These are phyloP conservation scores for Picea sitchensis DNA, from an alignment of 75 land plant species.

Conservation along the genomic window DNA sequence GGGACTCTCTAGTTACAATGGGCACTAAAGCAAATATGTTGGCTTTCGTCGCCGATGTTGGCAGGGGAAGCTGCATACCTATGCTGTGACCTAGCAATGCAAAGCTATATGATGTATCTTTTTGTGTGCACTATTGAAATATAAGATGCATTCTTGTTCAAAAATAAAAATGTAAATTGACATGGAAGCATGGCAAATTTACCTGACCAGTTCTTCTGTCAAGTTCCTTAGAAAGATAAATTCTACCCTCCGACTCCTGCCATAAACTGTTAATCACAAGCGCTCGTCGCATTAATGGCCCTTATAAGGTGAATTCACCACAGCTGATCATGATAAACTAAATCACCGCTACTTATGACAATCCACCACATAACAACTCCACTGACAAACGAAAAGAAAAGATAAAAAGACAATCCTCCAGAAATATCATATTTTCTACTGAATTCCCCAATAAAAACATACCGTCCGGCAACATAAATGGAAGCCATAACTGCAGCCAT, in stretches of 20 bases:
- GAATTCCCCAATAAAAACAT: conserved; percentile 1
- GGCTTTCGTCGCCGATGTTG: too few relatives aligned
- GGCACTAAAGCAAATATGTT: too few relatives aligned
- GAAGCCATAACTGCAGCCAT: conserved; percentile 58
- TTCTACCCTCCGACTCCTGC: conserved; percentile 58
- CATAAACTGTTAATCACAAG: conserved; percentile 38
- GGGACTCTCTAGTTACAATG: too few relatives aligned
- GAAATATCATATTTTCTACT: background rate
- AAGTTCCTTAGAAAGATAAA: conserved; percentile 50
- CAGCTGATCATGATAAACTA: background rate
- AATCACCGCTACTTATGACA: background rate
- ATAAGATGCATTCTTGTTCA: too few relatives aligned
- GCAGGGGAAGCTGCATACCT: too few relatives aligned
- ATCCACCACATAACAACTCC: background rate
- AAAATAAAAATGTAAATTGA: too few relatives aligned
- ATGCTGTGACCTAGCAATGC: too few relatives aligned
- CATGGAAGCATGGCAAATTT: too few relatives aligned
- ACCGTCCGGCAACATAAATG: conserved; percentile 60
- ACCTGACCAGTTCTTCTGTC: conserved; percentile 48
- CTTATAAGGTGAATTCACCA: background rate
- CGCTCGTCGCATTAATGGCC: background rate
- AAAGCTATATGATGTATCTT: too few relatives aligned
- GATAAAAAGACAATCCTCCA: background rate
- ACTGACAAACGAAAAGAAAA: background rate
- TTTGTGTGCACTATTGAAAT: too few relatives aligned